Conservation (phyloP, 805 yeast genomes). For the Hanseniaspora pseudoguilliermondii region DNA sequence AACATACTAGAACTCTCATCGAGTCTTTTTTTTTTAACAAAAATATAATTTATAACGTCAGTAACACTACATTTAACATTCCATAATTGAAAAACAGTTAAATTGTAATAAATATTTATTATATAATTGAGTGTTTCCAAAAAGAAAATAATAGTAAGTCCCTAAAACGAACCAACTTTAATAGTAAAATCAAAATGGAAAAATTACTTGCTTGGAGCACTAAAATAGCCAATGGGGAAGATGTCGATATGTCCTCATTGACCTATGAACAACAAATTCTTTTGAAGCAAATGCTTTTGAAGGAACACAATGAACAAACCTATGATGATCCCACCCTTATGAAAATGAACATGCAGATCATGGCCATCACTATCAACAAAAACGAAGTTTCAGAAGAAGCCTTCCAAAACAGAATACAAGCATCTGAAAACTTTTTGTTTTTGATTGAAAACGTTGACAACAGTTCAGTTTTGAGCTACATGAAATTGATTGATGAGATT, state of each 20-base stretch:
- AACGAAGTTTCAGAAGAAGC: not conserved
- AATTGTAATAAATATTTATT: too few species aligned
- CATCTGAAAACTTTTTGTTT: conserved; percentile 88
- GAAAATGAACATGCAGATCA: conserved; percentile 60
- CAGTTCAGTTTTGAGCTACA: conserved; percentile 41
- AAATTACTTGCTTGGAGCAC: conserved; percentile 86
- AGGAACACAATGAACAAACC: conserved; percentile 8
- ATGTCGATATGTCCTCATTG: conserved; percentile 39
- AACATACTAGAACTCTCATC: too few species aligned
- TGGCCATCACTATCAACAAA: conserved; percentile 33
- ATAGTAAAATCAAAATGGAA: conserved; percentile 47
- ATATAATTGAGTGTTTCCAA: too few species aligned
- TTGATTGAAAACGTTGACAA: conserved; percentile 85
- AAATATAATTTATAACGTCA: too few species aligned
- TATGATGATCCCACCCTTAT: conserved; percentile 75
- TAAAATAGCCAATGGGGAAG: conserved; percentile 60
- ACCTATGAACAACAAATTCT: conserved; percentile 11
- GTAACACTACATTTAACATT: too few species aligned
- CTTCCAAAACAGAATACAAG: conserved; percentile 50
- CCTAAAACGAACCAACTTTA: not conserved
- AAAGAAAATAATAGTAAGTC: too few species aligned
- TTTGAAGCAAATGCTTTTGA: conserved; percentile 4
- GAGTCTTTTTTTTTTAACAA: too few species aligned
- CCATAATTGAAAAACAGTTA: too few species aligned
- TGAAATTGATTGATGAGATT: conserved; percentile 11